Base-by-base conservation (phyloP, 768 basidiomycete genomes). In the Leccinum subtestaceum region DNA sequence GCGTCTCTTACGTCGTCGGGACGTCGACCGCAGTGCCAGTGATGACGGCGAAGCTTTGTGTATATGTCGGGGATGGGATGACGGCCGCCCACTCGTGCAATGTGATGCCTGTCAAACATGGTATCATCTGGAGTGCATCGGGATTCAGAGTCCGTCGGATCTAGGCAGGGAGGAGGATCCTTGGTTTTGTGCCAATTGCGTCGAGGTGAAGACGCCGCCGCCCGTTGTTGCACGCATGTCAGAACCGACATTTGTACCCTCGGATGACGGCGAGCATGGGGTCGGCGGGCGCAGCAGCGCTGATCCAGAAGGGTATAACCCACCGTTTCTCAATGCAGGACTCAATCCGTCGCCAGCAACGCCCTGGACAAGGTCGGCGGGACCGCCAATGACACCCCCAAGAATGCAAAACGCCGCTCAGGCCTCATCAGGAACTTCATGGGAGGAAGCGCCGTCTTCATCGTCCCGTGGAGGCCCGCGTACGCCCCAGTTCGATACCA, bases 61-160 rank as follows among this genome's bases (percentile, higher is more conserved):
- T 68, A 77, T 88, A 27, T 93, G 91, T 68, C 73, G 76, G 46
- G 86, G 84, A 17, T 76, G 74, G 53, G 86, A 89, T 64, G 87
- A 91, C 59, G 90, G 87, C 4, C 77, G 86, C n/a, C 81, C 85
- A 58, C 78, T 90, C 49, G 92, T 93, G 32, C 91, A 92, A 65
- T 94, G 91, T 63, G 91, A 93, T 65, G 78, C 80, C 4, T 94
- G 91, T 70, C 78, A 83, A 68, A 85, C 78, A 15, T 94, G 91
- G 91, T 93, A 88, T 68, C 91, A 94, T 72, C 78, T 91, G 32
- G 74, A 83, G 47, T 94, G 91, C 71, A 85, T 93, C 38, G 91
- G 89, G 53, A 88, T 93, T 64, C 74, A 73, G 53, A 80, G 78
- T 63, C 79, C 84, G 34, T 72, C 79, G 11, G 85, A 91, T 53